Evolutionary conservation across 2,329 filamentous ascomycete species (phyloP).

Genomic region (Decorospora gaudefroyi): DNA sequence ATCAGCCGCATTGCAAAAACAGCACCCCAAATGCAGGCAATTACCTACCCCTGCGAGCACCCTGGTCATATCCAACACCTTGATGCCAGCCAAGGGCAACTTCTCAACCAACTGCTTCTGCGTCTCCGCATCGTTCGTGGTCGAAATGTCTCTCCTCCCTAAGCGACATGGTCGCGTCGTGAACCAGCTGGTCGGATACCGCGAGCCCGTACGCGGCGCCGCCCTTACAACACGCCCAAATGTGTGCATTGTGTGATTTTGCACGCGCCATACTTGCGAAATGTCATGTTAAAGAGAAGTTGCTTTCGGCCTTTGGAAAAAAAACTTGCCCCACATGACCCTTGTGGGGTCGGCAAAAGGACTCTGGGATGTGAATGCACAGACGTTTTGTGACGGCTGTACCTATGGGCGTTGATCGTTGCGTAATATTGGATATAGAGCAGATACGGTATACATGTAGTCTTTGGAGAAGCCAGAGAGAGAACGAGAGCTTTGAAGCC

Average conservation of each 20-base stretch:
- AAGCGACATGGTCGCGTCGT: constrained; percentile 10
- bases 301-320: constrained; percentile 3
- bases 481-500: too few species aligned
- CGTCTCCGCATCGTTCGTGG: constrained; percentile 42
- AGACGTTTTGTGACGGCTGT: constrained; percentile 8
- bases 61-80: constrained; percentile 93
- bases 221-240: constrained; percentile 12
- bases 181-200: constrained; percentile 1
- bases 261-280: constrained; percentile 4
- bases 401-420: neutral
- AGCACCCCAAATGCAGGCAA: too few species aligned
- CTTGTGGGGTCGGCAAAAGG: constrained; percentile 32
- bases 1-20: constrained; percentile 22
- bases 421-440: neutral
- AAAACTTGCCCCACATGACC: constrained; percentile 34
- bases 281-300: constrained; percentile 17
- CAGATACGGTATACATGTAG: constrained; percentile 2
- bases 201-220: constrained; percentile 3
- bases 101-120: constrained; percentile 49
- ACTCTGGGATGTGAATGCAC: constrained; percentile 14
- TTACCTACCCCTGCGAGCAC: constrained; percentile 67
- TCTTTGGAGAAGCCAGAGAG: neutral
- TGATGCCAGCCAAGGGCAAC: constrained; percentile 78
- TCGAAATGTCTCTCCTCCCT: constrained; percentile 48
- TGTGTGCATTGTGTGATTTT: constrained; percentile 23